Base-by-base conservation (phyloP, 306 rosid genomes). In the Inga laurina region DNA sequence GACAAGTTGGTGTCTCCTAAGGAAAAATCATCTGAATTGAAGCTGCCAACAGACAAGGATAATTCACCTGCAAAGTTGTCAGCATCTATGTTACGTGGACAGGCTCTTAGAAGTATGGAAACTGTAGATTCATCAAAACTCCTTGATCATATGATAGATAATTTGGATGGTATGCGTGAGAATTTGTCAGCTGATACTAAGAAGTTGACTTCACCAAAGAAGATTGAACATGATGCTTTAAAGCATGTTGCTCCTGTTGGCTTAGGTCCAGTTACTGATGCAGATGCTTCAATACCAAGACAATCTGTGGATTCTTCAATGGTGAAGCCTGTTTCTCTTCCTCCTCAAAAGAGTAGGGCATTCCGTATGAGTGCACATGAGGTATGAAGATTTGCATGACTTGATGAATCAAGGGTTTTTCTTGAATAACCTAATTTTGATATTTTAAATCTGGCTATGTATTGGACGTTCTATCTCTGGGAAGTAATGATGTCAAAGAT, bases 281-380 rank as follows among this genome's bases (percentile, higher is more conserved):
- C 57, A 52, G 85, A 82, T 78, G 84, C 87, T 56, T 74, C 83
- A 57, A 39, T 49, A 34, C 62, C 82, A 32, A 86, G 82, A 56
- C 84, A 79, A 39, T 43, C 62, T 74, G 62, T 80, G 64, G 90
- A 85, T 85, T 78, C 91, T 83, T 82, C 48, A 41, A 76, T 82
- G 85, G 64, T 64, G 18, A 80, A 85, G 24, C 74, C 87, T 75
- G 88, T 73, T 79, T 68, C 82, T 32, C 41, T 41, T 79, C 85
- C 88, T 71, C 81, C 90, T 37, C 96, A 79, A 83, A 93, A 87
- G 87, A 89, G 87, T 78, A 85, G 82, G 82, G 90, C 90, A 56
- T 96, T 96, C 82, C 84, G 81, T 84, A 92, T 96, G 98, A 96
- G 97, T 76, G 98, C 93, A 22, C 93, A 90, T 9, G 98, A 96